phyloP scores from a whole-genome alignment of 2,329 filamentous ascomycete genomes.

The Diaporthe citriasiana region DNA sequence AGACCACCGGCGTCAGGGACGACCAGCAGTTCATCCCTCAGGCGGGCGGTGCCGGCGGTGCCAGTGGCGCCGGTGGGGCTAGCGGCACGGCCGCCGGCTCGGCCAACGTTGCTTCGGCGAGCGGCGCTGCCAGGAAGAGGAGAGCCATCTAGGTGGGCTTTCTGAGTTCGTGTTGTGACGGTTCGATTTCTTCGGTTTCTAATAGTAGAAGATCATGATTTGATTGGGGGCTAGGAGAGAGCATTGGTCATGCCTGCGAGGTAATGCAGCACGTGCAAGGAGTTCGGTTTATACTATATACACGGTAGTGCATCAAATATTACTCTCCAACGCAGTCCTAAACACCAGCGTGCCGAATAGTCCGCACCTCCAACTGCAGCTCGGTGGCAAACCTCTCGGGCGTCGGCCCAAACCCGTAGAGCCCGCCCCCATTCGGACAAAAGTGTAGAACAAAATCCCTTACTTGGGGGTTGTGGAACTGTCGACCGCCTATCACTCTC shows the following conservation, averaged over 20 bases:
- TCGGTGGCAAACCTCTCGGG: too few species aligned
- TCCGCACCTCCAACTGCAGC: too few species aligned
- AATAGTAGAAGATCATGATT: not conserved
- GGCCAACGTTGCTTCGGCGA: not conserved
- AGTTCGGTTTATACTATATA: not conserved
- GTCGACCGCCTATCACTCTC: too few species aligned
- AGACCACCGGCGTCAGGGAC: conserved; percentile 17
- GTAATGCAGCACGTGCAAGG: not conserved
- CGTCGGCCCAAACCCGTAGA: too few species aligned
- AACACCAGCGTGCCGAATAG: too few species aligned
- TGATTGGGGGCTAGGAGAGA: too few species aligned
- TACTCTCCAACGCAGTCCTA: not conserved
- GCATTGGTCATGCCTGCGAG: too few species aligned
- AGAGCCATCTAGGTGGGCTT: not conserved
- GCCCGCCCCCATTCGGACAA: too few species aligned
- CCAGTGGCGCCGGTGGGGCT: not conserved
- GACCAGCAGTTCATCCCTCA: conserved; percentile 28
- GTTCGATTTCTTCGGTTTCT: not conserved
- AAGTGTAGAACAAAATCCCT: too few species aligned
- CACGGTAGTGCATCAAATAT: not conserved
- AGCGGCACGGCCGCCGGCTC: not conserved
- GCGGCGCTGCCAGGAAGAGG: conserved; percentile 22
- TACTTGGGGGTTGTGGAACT: too few species aligned
- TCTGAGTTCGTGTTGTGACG: not conserved
- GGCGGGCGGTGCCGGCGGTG: not conserved